A percentile compares a stretch with the other conserved stretches of the same genome.
These are phyloP conservation scores for Rubus parviflorus DNA, from an alignment of 306 rosid species.

Conservation along the genomic window DNA sequence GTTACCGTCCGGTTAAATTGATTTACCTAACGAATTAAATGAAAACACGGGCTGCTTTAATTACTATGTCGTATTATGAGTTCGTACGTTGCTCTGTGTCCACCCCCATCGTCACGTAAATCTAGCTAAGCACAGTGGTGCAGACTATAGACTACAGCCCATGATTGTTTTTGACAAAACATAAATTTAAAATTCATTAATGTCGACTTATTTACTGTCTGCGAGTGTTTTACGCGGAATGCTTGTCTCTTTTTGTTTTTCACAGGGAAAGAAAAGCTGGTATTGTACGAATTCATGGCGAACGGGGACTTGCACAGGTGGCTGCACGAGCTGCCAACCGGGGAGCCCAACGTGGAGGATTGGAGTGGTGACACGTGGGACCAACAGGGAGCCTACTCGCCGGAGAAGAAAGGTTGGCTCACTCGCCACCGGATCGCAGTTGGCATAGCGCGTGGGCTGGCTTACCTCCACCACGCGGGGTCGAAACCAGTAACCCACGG, in stretches of 20 bases:
- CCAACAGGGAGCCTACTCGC: conserved; percentile 38
- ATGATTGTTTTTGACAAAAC: conserved; percentile 23
- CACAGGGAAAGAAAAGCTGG: conserved; percentile 86
- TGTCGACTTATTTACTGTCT: not conserved
- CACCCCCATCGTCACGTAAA: conserved; percentile 34
- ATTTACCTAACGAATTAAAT: conserved; percentile 37
- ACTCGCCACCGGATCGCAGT: conserved; percentile 89
- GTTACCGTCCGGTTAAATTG: not conserved
- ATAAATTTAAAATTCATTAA: too few relatives aligned
- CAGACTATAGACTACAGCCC: not conserved
- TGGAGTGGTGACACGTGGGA: conserved; percentile 97
- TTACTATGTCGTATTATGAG: conserved; percentile 1
- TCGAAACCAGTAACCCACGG: conserved; percentile 82
- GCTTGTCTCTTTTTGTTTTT: not conserved
- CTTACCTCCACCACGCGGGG: conserved; percentile 93
- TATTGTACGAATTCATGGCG: conserved; percentile 78
- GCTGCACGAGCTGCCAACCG: conserved; percentile 89
- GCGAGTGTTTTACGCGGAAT: not conserved
- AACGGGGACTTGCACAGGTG: conserved; percentile 90
- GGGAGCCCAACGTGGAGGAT: conserved; percentile 87
- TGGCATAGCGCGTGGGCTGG: conserved; percentile 90
- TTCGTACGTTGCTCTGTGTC: conserved; percentile 25
- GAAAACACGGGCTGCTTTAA: conserved; percentile 39
- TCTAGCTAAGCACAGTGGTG: conserved; percentile 5
- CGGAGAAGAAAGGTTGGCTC: conserved; percentile 70